Base-by-base conservation (phyloP, 805 yeast species). In the Lipomyces orientalis region DNA sequence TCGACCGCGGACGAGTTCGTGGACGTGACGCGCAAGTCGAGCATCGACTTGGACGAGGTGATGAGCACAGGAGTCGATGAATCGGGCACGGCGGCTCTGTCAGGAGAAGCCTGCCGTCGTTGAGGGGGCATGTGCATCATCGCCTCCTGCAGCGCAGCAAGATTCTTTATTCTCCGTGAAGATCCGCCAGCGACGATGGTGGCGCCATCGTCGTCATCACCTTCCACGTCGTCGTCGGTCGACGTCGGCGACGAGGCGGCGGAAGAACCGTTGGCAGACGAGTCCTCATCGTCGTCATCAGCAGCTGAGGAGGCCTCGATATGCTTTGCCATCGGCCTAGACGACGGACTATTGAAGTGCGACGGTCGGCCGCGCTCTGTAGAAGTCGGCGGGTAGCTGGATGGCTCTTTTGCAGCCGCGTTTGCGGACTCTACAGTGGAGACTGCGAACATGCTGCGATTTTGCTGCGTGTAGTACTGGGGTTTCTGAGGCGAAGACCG, bases 31-130 rank as follows among this genome's bases (percentile, higher is more conserved):
- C 63, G 55, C 55, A 67, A 66, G 43, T 67, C 71, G 56, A 65
- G 58, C 71, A 65, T 65, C 54, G 69, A 67, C 34, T 66, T 55
- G 54, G 71, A 64, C 7, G 62, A 16, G 19, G 54, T 35, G 31
- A 59, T 52, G 22, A 39, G 43, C 39, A 6, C 61, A 8, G 54
- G 22, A 43, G 35, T 25, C 31, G 49, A 4, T 16, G 59, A 12
- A 25, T 35, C 29, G 49, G 49, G 7, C 22, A 16, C 49, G 4
- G 49, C 5, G 3, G 22, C 16, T 29, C 64, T 19, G 19, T 16
- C 14, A 9, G 64, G 65, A 22, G 63, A 62, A 29, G n/a, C 19
- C 37, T 60, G 66, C 10, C 58, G 62, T 10, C 64, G 58, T 14
- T 22, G 65, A 7, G 39, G 66, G 7, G 64, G 63, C 54, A 63